Evolutionary conservation across 805 yeast genomes (phyloP).

Genomic region (Lipomyces lipofer): DNA sequence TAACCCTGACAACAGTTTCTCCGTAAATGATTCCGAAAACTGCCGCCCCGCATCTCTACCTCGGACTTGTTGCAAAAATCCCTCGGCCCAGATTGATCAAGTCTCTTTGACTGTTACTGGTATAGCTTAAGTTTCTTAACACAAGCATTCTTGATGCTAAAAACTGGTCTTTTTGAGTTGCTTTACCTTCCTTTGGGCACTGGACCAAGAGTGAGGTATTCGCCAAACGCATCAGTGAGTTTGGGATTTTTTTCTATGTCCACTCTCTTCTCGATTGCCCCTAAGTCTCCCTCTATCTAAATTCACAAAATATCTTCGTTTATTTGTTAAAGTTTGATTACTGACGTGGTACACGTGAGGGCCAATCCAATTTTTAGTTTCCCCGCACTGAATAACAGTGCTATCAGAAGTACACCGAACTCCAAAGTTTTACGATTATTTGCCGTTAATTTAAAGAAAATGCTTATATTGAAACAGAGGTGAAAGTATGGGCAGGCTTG

Average conservation of each 20-base stretch:
- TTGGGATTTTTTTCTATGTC: not conserved
- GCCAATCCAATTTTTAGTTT: not conserved
- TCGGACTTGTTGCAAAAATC: too few species aligned
- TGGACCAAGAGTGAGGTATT: too few species aligned
- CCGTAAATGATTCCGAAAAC: too few species aligned
- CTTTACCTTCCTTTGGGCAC: too few species aligned
- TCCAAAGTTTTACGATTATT: not conserved
- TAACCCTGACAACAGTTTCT: too few species aligned
- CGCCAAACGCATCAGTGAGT: too few species aligned
- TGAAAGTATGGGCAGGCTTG: not conserved
- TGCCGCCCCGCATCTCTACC: too few species aligned
- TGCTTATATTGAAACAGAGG: not conserved
- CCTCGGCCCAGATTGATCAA: too few species aligned
- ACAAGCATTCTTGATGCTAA: not conserved
- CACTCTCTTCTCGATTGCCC: not conserved
- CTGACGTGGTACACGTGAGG: not conserved
- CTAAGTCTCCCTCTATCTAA: not conserved
- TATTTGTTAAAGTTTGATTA: not conserved
- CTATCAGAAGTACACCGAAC: not conserved
- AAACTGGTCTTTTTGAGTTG: not conserved
- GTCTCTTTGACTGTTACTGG: too few species aligned
- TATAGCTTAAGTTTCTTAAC: not conserved
- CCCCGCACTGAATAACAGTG: not conserved
- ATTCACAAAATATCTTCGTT: not conserved
- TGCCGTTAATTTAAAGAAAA: not conserved